Evolutionary conservation across 495 filamentous ascomycete genomes (phyloP).

Genomic region (Peziza echinospora): DNA sequence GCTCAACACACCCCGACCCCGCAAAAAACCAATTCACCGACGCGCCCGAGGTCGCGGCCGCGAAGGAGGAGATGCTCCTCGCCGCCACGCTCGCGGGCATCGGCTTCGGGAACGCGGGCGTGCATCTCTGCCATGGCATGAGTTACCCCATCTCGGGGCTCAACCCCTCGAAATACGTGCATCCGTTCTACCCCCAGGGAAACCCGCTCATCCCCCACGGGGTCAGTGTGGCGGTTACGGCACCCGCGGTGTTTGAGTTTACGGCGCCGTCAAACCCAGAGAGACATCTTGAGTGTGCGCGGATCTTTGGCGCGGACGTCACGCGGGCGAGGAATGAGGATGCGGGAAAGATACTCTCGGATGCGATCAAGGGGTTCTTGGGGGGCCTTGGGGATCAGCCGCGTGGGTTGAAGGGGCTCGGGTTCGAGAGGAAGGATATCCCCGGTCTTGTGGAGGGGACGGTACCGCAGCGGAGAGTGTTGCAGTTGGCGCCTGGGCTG

Average conservation of each 20-base stretch:
- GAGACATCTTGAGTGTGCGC: conserved; percentile 70
- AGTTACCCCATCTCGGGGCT: conserved; percentile 85
- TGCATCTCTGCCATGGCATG: conserved; percentile 96
- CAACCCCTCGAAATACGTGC: conserved; percentile 67
- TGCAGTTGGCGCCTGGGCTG: conserved; percentile 77
- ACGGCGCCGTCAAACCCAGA: conserved; percentile 80
- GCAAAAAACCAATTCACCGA: too few species aligned
- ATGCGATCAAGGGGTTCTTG: conserved; percentile 62
- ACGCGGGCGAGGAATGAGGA: conserved; percentile 63
- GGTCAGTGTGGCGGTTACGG: conserved; percentile 83
- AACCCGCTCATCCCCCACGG: conserved; percentile 81
- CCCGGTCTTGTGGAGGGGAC: conserved; percentile 78
- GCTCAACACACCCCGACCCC: conserved; percentile 35
- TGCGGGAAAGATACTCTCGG: conserved; percentile 67
- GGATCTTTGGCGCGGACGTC: conserved; percentile 77
- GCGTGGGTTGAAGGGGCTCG: conserved; percentile 58
- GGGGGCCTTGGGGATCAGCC: conserved; percentile 74
- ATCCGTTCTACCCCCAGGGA: conserved; percentile 56
- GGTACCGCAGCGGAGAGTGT: conserved; percentile 67
- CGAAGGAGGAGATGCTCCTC: conserved; percentile 83
- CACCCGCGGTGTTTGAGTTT: conserved; percentile 83
- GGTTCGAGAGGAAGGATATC: conserved; percentile 53
- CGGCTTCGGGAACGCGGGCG: conserved; percentile 91
- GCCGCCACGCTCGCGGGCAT: conserved; percentile 86
- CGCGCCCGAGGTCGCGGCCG: conserved; percentile 51